A percentile compares a stretch with the other conserved stretches of the same genome.
These are phyloP conservation scores for Fusarium nisikadoi DNA, from an alignment of 2,329 filamentous ascomycete species.

Conservation along the genomic window DNA sequence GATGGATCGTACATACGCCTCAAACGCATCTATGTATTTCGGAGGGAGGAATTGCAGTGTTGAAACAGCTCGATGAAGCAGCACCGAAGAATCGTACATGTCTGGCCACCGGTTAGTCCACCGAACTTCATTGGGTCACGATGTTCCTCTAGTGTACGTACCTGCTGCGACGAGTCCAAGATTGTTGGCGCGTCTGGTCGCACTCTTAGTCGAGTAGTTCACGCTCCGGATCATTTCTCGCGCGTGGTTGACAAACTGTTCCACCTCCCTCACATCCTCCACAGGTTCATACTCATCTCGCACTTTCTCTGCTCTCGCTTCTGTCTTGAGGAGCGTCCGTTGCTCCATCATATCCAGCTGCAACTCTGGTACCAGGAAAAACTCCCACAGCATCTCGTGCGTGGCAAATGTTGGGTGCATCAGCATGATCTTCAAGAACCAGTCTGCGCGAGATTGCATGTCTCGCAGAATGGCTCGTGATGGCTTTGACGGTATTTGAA, in stretches of 20 bases:
- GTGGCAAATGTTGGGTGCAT: constrained; percentile 92
- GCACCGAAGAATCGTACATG: constrained; percentile 71
- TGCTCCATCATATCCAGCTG: constrained; percentile 91
- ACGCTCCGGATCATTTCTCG: constrained; percentile 88
- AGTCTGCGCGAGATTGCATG: constrained; percentile 86
- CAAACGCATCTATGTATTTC: constrained; percentile 75
- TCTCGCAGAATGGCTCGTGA: constrained; percentile 88
- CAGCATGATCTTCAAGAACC: constrained; percentile 87
- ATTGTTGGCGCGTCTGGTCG: constrained; percentile 82
- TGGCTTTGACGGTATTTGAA: constrained; percentile 92
- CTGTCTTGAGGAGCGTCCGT: constrained; percentile 86
- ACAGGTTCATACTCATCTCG: constrained; percentile 89
- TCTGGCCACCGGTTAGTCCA: constrained; percentile 59
- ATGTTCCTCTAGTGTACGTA: constrained; percentile 49
- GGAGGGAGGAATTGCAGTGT: constrained; percentile 74
- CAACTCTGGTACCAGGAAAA: constrained; percentile 95
- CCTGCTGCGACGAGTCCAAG: constrained; percentile 72
- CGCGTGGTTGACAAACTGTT: constrained; percentile 91
- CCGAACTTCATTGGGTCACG: constrained; percentile 21
- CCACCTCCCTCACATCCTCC: constrained; percentile 85
- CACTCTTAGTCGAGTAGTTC: constrained; percentile 83
- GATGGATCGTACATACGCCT: constrained; percentile 75
- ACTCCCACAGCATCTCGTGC: constrained; percentile 98
- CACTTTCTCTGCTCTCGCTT: constrained; percentile 83
- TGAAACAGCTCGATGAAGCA: constrained; percentile 64